Base-by-base conservation (phyloP, 2,329 filamentous ascomycete species). In the Helotiales sp. region DNA sequence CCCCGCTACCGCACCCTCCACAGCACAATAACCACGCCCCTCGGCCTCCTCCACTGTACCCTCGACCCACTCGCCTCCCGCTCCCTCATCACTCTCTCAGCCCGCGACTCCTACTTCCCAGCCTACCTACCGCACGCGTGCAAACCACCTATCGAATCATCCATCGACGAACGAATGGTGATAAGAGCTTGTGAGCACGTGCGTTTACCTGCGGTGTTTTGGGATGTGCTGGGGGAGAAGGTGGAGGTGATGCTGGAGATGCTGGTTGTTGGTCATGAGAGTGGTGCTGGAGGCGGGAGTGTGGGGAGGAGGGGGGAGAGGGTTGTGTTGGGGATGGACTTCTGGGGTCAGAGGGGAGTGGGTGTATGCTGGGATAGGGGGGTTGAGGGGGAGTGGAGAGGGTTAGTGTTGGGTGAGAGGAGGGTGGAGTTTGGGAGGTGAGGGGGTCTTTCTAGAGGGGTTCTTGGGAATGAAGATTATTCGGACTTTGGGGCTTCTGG, bases 11-110 rank as follows among this genome's bases (percentile, higher is more conserved):
- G 34, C 2, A 15, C 52, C 61, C n/a, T 26, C 32, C 11, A 63
- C 34, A 57, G 47, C 15, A 20, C 26, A 24, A 40, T 22, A 17
- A n/a, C n/a, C 15, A 17, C 20, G 2, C 17, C 8, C 22, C 20
- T 6, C 22, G 60, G 30, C 8, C 22, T 20, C 22, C 22, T 30
- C 20, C 26, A 32, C 26, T 32, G 13, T 13, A 47, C 28, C 43
- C 43, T 65, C 22, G 63, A 65, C 17, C 63, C 63, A 5, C 54
- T 65, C 45, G 57, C 52, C 15, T 65, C 63, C 7, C 55, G 63
- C 45, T 65, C 63, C 2, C 26, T 54, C 30, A 60, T 52, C 30
- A 43, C 43, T 3, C 13, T 52, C 30, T 52, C 63, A 15, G 54
- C 45, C 6, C 30, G 52, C 2, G 6, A 8, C 8, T 8, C 0